Evolutionary conservation across 2,329 filamentous ascomycete species (phyloP), one percentile per base, ranked within the genome.

Genomic region (Ophiocordyceps australis): DNA sequence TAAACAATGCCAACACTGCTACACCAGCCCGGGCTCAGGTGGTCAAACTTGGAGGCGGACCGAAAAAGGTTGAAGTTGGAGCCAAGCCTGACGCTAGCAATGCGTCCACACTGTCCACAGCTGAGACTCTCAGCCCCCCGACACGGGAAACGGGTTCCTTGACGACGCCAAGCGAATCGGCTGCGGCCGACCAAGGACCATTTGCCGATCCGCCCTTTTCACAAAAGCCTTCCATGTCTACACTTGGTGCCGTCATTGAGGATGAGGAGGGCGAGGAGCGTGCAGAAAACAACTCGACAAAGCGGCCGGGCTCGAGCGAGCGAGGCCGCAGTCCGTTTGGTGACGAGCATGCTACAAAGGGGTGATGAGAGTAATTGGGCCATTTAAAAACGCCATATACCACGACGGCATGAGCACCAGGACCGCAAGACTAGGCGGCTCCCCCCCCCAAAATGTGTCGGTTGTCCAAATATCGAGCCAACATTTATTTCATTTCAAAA

Each of bases 1-100:
- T 77, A 36, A 76, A 71, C 52, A 73, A 62, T 33, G 67, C 67
- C 34, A 70, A 55, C 38, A 73, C 66, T 3, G 65, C 64, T 10
- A 64, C 57, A 14, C 59, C 64, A 14, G 60, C 62, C 15, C 60
- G 60, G 25, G 65, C 68, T 14, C 65, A 72, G 38, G 58, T 74
- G 19, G 60, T 74, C 24, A 65, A 65, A 31, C 65, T 74, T 13
- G 60, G 59, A 22, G 62, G 51, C 29, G 52, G 51, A 9, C 42
- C 52, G 20, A 67, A 62, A 46, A 64, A 58, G 45, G 44, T 52
- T 31, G 43, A 53, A 14, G 38, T 51, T 20, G 45, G 35, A 29
- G 35, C 43, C 32, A 59, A 52, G 38, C 45, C 52, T 5, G 45
- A 56, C 9, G 43, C 49, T 14, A 45, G 36, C 28, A 14, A 23